Base-by-base conservation (phyloP, 2,329 filamentous ascomycete genomes). In the Magnaporthiopsis poae region DNA sequence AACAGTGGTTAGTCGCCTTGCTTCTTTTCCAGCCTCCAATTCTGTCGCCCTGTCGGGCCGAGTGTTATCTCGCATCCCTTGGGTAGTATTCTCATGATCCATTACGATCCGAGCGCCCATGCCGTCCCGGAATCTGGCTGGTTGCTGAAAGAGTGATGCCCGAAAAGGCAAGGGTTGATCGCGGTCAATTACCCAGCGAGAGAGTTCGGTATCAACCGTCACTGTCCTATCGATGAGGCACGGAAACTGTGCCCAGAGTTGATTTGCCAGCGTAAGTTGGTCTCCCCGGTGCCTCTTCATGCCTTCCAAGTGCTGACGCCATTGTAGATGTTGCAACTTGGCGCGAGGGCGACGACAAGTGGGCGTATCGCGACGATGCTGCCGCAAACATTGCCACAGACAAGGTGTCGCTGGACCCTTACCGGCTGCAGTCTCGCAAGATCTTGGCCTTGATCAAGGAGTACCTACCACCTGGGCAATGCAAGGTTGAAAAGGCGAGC, bases 171-270 rank as follows among this genome's bases (percentile, higher is more conserved):
- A 77, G 92, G 90, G 11, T 82, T 99, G 31, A 99, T 99, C 74
- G 95, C 95, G 3, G 88, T 99, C 77, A 99, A 99, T 79, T 99
- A 99, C 74, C 88, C 95, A 2, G 93, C 94, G 5, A 88, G 95
- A 21, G 84, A 85, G 11, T 93, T 86, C 72, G 92, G 91, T 2
- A 87, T 99, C 66, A 89, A 82, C 61, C 82, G 94, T 46, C 91
- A 96, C 78, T 88, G 94, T 69, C 90, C 87, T 11, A 84, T 91
- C 60, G 81, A 82, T 4, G 95, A 98, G 73, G 95, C 95, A 25
- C 89, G 88, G 76, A 94, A 94, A 76, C 81, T 91, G 69, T 99
- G 95, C 73, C 93, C 94, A 0, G 81, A 90, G 18, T 82, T 99
- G 36, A 87, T 96, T 67, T 81, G 90, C 66, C 94, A 97, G 77